These are phyloP conservation scores for Diaporthe sp. DNA, from an alignment of 2,329 filamentous ascomycete species.

Conservation along the genomic window DNA sequence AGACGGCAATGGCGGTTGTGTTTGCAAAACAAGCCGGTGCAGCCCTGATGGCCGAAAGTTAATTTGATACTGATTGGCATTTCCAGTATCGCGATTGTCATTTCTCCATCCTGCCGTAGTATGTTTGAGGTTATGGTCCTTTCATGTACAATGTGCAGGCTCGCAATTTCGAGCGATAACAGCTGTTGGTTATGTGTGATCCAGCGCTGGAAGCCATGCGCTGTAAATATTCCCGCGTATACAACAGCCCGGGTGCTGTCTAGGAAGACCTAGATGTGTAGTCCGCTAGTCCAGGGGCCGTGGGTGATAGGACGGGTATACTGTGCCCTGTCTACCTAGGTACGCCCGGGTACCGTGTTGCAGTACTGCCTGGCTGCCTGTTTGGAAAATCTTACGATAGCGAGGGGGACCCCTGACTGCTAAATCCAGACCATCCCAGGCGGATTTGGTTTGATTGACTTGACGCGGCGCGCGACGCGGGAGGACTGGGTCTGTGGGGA, in stretches of 20 bases:
- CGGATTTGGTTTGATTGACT: conserved; percentile 30
- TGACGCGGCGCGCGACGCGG: conserved; percentile 29
- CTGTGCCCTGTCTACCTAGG: not conserved
- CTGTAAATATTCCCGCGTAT: not conserved
- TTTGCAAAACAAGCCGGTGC: conserved; percentile 10
- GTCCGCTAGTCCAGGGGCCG: conserved; percentile 2
- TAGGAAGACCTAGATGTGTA: not conserved
- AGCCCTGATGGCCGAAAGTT: conserved; percentile 26
- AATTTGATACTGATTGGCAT: conserved; percentile 31
- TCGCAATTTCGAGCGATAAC: conserved; percentile 31
- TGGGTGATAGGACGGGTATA: not conserved
- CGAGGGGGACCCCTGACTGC: conserved; percentile 25
- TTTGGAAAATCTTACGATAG: conserved; percentile 29
- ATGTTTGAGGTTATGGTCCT: conserved; percentile 30
- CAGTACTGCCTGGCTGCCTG: conserved; percentile 14
- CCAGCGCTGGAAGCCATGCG: conserved; percentile 14
- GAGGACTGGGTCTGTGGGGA: conserved; percentile 30
- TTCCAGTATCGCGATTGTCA: conserved; percentile 28
- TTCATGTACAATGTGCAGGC: conserved; percentile 24
- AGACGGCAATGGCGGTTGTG: conserved; percentile 32
- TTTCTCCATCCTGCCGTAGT: conserved; percentile 26
- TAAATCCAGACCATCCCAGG: conserved; percentile 15
- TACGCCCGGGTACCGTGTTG: not conserved
- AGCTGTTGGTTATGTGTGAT: conserved; percentile 14
- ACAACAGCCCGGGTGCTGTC: conserved; percentile 1